Evolutionary conservation across 495 filamentous ascomycete genomes (phyloP).

Genomic region (Opeltia flavorubescens): DNA sequence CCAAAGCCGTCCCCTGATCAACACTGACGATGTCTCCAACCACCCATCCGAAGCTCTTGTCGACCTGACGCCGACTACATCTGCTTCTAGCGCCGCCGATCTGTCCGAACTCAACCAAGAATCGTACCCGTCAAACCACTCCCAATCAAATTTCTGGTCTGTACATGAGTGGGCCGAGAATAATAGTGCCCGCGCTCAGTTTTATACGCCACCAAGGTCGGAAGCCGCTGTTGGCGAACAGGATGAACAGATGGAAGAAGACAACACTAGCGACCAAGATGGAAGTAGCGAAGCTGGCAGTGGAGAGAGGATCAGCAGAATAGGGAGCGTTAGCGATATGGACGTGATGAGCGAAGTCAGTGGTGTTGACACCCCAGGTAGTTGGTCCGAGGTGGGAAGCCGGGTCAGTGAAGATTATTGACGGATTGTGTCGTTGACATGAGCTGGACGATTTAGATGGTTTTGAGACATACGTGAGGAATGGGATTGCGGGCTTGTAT

Average conservation of each 20-base stretch:
- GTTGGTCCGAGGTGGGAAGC: conserved; percentile 70
- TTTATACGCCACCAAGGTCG: conserved; percentile 18
- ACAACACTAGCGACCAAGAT: conserved; percentile 19
- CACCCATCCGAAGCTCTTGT: conserved; percentile 27
- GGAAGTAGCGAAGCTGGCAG: conserved; percentile 17
- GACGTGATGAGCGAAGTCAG: conserved; percentile 57
- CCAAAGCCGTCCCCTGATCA: conserved; percentile 15
- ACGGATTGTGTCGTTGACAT: neutral
- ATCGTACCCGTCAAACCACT: conserved; percentile 13
- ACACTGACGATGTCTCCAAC: conserved; percentile 22
- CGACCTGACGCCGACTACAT: conserved; percentile 32
- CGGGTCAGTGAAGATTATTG: conserved; percentile 38
- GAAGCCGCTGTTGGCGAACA: conserved; percentile 15
- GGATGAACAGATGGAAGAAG: conserved; percentile 23
- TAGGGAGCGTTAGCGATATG: conserved; percentile 22
- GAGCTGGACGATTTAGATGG: neutral
- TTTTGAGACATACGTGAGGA: neutral
- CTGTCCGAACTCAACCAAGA: conserved; percentile 25
- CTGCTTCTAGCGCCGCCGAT: conserved; percentile 8
- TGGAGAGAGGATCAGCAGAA: conserved; percentile 14
- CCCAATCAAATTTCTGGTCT: conserved; percentile 21
- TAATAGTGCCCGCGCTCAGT: conserved; percentile 12
- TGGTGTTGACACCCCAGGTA: conserved; percentile 49
- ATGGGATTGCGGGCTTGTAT: too few species aligned
- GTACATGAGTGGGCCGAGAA: conserved; percentile 22